A percentile compares a stretch with the other conserved stretches of the same genome.
These are phyloP conservation scores for Paraphoma sp. DNA, from an alignment of 2,329 filamentous ascomycete species.

Conservation along the genomic window DNA sequence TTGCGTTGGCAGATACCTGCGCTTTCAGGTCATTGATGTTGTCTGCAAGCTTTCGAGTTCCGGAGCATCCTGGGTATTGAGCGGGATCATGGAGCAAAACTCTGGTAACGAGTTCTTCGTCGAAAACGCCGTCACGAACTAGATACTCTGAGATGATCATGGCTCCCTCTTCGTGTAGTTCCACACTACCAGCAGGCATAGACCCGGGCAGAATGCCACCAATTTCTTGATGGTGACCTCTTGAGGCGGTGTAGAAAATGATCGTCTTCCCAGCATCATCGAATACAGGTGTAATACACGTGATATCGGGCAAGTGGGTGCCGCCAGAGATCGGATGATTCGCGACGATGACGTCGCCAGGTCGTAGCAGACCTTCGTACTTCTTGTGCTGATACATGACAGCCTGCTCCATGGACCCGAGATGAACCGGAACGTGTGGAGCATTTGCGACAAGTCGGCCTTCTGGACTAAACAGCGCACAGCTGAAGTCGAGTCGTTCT, in stretches of 20 bases:
- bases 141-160: conserved; percentile 53
- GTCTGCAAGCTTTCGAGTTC: conserved; percentile 39
- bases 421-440: conserved; percentile 33
- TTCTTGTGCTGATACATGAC: conserved; percentile 34
- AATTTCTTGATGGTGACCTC: conserved; percentile 39
- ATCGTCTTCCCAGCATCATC: conserved; percentile 22
- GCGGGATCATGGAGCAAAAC: conserved; percentile 34
- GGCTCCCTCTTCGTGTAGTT: conserved; percentile 57
- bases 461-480: conserved; percentile 29
- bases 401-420: conserved; percentile 29
- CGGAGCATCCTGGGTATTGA: conserved; percentile 38
- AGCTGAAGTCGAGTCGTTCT: conserved; percentile 34
- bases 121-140: conserved; percentile 43
- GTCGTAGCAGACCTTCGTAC: conserved; percentile 21
- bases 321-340: conserved; percentile 38
- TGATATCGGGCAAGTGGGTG: conserved; percentile 39
- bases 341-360: conserved; percentile 36
- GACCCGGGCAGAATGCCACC: conserved; percentile 40
- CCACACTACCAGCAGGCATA: conserved; percentile 54
- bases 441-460: conserved; percentile 35
- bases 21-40: conserved; percentile 48
- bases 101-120: conserved; percentile 41
- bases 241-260: conserved; percentile 34
- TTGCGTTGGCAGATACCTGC: conserved; percentile 43
- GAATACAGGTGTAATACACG: conserved; percentile 35